Conservation (phyloP, 495 filamentous ascomycete species). For the Lindgomyces ingoldianus region DNA sequence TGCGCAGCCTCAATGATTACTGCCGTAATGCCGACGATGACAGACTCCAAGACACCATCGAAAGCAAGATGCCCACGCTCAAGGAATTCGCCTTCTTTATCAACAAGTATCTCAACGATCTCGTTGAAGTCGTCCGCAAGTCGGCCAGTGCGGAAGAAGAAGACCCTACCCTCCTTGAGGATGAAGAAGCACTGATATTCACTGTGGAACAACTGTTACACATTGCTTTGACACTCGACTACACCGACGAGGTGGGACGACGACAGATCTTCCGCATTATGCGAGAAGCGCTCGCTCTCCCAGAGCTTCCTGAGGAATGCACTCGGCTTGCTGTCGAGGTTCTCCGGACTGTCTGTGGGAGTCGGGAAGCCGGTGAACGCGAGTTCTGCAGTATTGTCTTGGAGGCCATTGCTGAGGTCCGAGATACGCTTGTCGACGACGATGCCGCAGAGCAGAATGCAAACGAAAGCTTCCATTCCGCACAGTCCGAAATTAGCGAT, state of each 20-base stretch:
- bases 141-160: conserved; percentile 55
- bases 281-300: conserved; percentile 77
- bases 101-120: conserved; percentile 71
- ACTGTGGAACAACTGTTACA: conserved; percentile 92
- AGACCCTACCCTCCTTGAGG: conserved; percentile 77
- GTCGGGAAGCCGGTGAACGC: conserved; percentile 73
- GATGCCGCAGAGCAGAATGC: conserved; percentile 51
- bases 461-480: conserved; percentile 37
- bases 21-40: conserved; percentile 70
- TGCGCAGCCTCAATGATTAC: conserved; percentile 90
- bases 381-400: conserved; percentile 93
- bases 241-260: conserved; percentile 84
- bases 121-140: conserved; percentile 68
- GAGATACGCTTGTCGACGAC: conserved; percentile 73
- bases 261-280: conserved; percentile 92
- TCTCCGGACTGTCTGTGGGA: conserved; percentile 76
- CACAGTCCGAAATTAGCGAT: conserved; percentile 5
- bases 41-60: conserved; percentile 67
- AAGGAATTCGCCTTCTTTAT: conserved; percentile 83
- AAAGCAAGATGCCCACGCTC: conserved; percentile 94
- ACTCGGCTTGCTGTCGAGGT: conserved; percentile 86
- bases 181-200: conserved; percentile 84
- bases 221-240: conserved; percentile 87
- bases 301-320: conserved; percentile 87
- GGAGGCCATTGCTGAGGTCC: conserved; percentile 92